These are phyloP conservation scores for Aegle marmelos DNA, from an alignment of 345 rosid species.

Conservation along the genomic window DNA sequence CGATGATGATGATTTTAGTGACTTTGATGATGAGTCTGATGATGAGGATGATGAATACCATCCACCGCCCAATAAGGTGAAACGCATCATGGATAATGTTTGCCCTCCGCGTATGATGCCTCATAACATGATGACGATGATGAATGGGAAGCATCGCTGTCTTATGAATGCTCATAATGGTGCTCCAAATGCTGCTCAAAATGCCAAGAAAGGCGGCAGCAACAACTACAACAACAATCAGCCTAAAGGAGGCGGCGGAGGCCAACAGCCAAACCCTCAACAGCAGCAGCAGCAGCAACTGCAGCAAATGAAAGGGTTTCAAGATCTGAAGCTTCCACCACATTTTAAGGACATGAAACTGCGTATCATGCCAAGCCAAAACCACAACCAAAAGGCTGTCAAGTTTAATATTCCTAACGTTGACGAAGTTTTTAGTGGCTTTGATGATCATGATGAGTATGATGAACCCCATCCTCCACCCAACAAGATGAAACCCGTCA, in stretches of 20 bases:
- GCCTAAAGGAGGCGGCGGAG: too few relatives aligned
- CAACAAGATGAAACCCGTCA: constrained; percentile 50
- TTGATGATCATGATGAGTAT: constrained; percentile 42
- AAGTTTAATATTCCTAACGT: constrained; percentile 50
- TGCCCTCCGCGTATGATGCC: too few relatives aligned
- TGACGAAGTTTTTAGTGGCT: constrained; percentile 39
- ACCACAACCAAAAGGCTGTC: constrained; percentile 51
- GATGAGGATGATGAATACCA: too few relatives aligned
- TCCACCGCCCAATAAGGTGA: too few relatives aligned
- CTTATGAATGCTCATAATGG: constrained; percentile 50
- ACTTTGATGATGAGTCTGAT: too few relatives aligned
- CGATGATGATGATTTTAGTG: too few relatives aligned
- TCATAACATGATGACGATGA: constrained; percentile 26
- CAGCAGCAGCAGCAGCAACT: constrained; percentile 48
- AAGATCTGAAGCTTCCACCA: constrained; percentile 67
- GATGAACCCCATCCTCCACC: constrained; percentile 43
- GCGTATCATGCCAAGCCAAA: constrained; percentile 44
- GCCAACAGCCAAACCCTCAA: too few relatives aligned
- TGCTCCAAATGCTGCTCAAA: constrained; percentile 36
- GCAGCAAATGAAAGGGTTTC: constrained; percentile 60
- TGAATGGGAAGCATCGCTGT: constrained; percentile 54
- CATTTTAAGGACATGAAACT: constrained; percentile 60
- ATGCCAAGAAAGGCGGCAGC: constrained; percentile 42
- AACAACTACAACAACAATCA: too few relatives aligned
- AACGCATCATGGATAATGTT: too few relatives aligned